These are phyloP conservation scores for Spencermartinsiella europaea DNA, from an alignment of 805 yeast genomes.

Conservation along the genomic window DNA sequence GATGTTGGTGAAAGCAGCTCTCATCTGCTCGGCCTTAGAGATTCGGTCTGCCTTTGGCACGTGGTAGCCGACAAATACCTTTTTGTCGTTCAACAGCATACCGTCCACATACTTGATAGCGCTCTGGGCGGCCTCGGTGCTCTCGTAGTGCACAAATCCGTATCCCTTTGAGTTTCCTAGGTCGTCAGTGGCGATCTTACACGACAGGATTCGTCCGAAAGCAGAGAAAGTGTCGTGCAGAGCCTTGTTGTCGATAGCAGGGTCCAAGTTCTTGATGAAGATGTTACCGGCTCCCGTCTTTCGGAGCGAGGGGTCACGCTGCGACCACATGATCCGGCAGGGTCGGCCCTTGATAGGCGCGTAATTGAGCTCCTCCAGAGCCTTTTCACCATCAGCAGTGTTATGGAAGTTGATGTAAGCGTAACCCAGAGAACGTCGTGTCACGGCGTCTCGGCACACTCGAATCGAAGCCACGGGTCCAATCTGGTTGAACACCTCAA, in stretches of 20 bases:
- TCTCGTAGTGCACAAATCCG: conserved; percentile 96
- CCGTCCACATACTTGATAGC: conserved; percentile 98
- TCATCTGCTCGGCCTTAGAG: conserved; percentile 82
- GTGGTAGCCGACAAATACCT: conserved; percentile 94
- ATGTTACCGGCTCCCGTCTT: conserved; percentile 94
- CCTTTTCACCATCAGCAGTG: conserved; percentile 84
- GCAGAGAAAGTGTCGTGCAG: conserved; percentile 96
- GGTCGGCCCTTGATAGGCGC: conserved; percentile 89
- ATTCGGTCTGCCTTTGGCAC: conserved; percentile 89
- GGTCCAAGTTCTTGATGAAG: conserved; percentile 96
- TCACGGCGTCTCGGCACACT: conserved; percentile 97
- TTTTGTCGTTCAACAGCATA: conserved; percentile 93
- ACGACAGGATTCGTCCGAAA: conserved; percentile 91
- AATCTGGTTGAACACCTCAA: conserved; percentile 88
- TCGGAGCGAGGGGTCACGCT: conserved; percentile 95
- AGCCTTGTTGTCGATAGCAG: conserved; percentile 98
- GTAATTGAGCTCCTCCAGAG: conserved; percentile 94
- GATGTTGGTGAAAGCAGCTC: conserved; percentile 92
- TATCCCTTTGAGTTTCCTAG: conserved; percentile 89
- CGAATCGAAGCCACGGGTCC: conserved; percentile 96
- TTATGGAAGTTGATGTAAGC: conserved; percentile 96
- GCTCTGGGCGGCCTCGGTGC: conserved; percentile 84
- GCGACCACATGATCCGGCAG: conserved; percentile 99
- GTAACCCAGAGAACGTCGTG: conserved; percentile 95
- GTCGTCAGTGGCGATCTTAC: conserved; percentile 95